Base-by-base conservation (phyloP, 352 stramenopile genomes). In the Globisporangium orthogonon region DNA sequence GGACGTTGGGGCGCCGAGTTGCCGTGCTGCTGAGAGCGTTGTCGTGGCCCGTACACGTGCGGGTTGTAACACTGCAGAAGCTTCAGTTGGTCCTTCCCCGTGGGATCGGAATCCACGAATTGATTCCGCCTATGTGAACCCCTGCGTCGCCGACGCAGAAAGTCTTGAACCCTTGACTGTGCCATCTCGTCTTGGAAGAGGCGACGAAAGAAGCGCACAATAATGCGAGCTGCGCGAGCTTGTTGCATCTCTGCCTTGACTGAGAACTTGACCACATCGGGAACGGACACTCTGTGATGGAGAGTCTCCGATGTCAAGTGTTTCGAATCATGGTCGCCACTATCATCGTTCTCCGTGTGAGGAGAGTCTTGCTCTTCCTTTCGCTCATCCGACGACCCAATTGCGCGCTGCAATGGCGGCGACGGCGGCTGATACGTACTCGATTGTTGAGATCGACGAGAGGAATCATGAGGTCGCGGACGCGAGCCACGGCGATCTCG, bases 1-100 rank as follows among this genome's bases (percentile, higher is more conserved):
- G 53, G 7, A 15, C 48, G 52, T 13, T 60, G 58, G 2, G 33
- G 41, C 15, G 50, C 3, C 30, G 23, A 17, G 47, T 60, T 9
- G 46, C 39, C 9, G 29, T 44, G 14, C 37, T 53, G 35, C 70
- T 50, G 37, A 13, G 17, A 43, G 37, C 17, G 37, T 3, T 14
- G 37, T 4, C 11, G 37, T 4, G 37, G 6, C 7, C 44, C 18
- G 47, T 76, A 87, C 1, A 87, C 54, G 15, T 70, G 58, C n/a
- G 78, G 78, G 37, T 89, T 89, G 53, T 83, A 86, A 50, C 76
- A 78, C 52, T 84, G 76, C 49, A 89, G 60, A 2, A 89, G 61
- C 0, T 62, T 70, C 9, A 84, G 62, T 45, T 87, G 78, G 49
- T 89, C 53, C 28, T 56, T 60, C 10, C 61, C 69, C 14, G 63